Conservation (phyloP, 805 yeast genomes). For the Candida corydali region DNA sequence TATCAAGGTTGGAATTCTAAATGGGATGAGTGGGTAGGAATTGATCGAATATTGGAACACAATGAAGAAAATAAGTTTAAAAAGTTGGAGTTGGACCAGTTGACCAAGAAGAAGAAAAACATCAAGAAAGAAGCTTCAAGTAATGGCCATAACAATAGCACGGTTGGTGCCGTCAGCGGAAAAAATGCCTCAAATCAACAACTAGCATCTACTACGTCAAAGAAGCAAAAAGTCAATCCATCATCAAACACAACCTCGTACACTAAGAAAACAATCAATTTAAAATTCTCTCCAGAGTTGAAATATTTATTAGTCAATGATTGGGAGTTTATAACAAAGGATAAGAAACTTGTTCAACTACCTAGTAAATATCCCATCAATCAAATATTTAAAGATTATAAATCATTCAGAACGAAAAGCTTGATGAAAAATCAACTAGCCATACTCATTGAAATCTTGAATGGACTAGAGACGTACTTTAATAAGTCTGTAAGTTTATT, state of each 20-base stretch:
- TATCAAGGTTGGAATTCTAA: constrained; percentile 93
- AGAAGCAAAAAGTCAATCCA: constrained; percentile 6
- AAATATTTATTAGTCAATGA: constrained; percentile 80
- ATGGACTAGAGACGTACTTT: constrained; percentile 71
- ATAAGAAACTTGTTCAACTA: constrained; percentile 61
- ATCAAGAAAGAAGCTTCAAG: constrained; percentile 6
- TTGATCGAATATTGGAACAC: constrained; percentile 61
- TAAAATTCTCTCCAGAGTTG: constrained; percentile 48
- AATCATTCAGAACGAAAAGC: constrained; percentile 18
- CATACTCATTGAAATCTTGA: constrained; percentile 60
- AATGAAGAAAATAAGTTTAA: constrained; percentile 67
- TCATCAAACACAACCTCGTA: constrained; percentile 16
- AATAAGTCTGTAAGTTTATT: constrained; percentile 67
- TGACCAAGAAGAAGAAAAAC: constrained; percentile 14
- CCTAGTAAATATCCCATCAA: constrained; percentile 58
- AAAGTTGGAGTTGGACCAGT: constrained; percentile 54
- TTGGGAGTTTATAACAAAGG: constrained; percentile 88
- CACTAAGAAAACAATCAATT: constrained; percentile 7
- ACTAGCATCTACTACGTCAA: constrained; percentile 1
- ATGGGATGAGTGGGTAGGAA: constrained; percentile 95
- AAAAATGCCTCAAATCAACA: background rate
- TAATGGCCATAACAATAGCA: background rate
- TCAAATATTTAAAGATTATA: constrained; percentile 52
- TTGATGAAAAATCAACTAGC: constrained; percentile 14
- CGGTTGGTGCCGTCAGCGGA: no score